phyloP scores from a whole-genome alignment of 768 basidiomycete species.

The Boletus sensibilis region DNA sequence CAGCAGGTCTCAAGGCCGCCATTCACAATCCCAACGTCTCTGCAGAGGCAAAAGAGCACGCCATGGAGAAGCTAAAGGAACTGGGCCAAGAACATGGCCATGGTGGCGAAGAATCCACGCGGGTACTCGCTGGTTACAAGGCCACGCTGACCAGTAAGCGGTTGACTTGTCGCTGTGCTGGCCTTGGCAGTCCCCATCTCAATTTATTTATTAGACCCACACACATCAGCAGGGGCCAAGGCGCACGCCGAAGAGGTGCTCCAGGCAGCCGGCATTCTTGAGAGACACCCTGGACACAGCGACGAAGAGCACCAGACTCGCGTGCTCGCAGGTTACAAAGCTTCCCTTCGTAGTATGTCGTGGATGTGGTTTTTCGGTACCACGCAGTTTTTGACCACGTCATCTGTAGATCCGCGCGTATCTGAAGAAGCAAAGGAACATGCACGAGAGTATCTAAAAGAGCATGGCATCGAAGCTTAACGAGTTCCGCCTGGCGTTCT shows the following conservation, averaged over 20 bases:
- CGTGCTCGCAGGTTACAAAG: slow-evolving; percentile 57
- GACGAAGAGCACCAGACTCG: slow-evolving; percentile 44
- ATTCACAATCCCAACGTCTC: slow-evolving; percentile 59
- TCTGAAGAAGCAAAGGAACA: slow-evolving; percentile 50
- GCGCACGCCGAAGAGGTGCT: slow-evolving; percentile 54
- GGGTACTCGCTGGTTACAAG: slow-evolving; percentile 48
- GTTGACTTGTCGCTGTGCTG: no score
- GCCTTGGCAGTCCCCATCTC: neutral
- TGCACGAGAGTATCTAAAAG: slow-evolving; percentile 41
- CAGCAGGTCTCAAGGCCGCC: slow-evolving; percentile 58
- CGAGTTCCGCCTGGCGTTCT: neutral
- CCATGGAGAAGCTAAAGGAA: slow-evolving; percentile 43
- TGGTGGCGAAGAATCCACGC: slow-evolving; percentile 7
- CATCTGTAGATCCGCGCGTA: slow-evolving; percentile 42
- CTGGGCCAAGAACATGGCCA: slow-evolving; percentile 27
- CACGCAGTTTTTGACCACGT: neutral
- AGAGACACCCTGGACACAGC: slow-evolving; percentile 27
- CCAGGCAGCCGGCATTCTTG: slow-evolving; percentile 41
- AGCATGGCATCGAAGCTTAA: slow-evolving; percentile 24
- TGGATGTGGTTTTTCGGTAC: neutral
- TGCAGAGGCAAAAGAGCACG: slow-evolving; percentile 51
- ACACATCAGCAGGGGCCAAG: slow-evolving; percentile 50
- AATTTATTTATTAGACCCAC: slow-evolving; percentile 34
- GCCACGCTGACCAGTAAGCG: slow-evolving; percentile 45
- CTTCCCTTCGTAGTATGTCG: slow-evolving; percentile 47